A percentile compares a stretch with the other conserved stretches of the same genome.
Conservation (phyloP, 192 early-diverging fungal species). For the Entomortierella lignicola region DNA sequence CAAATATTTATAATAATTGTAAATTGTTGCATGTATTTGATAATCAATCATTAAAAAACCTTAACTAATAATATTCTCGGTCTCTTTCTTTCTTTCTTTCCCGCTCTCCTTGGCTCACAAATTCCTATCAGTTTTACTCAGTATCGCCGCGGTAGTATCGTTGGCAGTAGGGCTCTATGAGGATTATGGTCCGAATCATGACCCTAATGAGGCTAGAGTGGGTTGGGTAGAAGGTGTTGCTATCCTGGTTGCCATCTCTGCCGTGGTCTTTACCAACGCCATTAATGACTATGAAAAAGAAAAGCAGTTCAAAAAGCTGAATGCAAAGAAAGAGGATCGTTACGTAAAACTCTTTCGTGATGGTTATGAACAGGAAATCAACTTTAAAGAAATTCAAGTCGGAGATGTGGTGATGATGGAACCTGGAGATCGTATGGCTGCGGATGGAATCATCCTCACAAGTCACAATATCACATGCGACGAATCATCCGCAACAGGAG, state of each 20-base stretch:
- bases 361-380: conserved; percentile 78
- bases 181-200: conserved; percentile 71
- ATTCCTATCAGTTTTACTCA: conserved; percentile 83
- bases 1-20: background rate
- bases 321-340: conserved; percentile 86
- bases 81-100: background rate
- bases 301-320: conserved; percentile 85
- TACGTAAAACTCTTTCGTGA: conserved; percentile 77
- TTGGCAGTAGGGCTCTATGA: conserved; percentile 89
- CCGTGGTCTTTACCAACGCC: conserved; percentile 92
- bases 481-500: conserved; percentile 91
- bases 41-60: too few relatives aligned
- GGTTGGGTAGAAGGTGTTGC: conserved; percentile 84
- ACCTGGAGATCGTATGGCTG: conserved; percentile 90
- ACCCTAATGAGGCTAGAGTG: conserved; percentile 74
- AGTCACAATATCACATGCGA: conserved; percentile 87
- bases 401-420: conserved; percentile 90
- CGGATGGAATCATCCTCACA: conserved; percentile 86
- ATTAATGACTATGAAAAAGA: conserved; percentile 93
- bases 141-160: conserved; percentile 85
- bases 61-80: too few relatives aligned
- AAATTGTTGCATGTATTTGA: background rate
- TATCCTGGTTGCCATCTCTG: conserved; percentile 83
- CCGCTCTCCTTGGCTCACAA: too few relatives aligned
- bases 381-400: conserved; percentile 84